Evolutionary conservation across 225 moss, liverwort and hornwort species (phyloP).

Genomic region (Climacium dendroides): DNA sequence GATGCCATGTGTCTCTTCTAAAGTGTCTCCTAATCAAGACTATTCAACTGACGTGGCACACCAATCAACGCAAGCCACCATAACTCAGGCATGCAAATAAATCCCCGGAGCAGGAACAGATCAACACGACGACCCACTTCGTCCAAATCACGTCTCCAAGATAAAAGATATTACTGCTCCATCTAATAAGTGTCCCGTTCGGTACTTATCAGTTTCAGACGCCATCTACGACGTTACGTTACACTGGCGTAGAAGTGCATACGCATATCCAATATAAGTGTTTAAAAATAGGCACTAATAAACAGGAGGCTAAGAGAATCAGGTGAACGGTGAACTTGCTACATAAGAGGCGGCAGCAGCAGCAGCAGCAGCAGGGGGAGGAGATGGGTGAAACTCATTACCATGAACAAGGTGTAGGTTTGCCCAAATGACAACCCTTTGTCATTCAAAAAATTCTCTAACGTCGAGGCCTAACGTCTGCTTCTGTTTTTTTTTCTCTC

Average conservation of each 20-base stretch:
- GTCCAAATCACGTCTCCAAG: neutral
- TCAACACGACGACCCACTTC: neutral
- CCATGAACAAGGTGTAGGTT: neutral
- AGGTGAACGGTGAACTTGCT: neutral
- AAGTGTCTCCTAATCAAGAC: neutral
- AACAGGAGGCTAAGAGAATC: neutral
- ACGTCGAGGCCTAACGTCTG: neutral
- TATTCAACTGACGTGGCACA: neutral
- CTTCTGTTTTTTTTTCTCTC: too few relatives aligned
- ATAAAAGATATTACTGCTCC: neutral
- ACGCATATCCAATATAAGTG: neutral
- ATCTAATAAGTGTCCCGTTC: neutral
- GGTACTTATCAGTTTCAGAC: neutral
- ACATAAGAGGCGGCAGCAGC: neutral
- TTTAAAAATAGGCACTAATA: neutral
- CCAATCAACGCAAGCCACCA: neutral
- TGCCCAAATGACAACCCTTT: neutral
- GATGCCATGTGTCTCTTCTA: neutral
- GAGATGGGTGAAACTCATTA: neutral
- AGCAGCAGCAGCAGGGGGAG: neutral
- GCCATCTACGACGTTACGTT: neutral
- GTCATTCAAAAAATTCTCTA: slow-evolving; percentile 13
- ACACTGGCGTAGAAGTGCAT: neutral
- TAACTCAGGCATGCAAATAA: neutral
- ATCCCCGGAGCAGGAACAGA: neutral